Percentiles rank a stretch among this genome's conserved stretches.
phyloP scores from a whole-genome alignment of 1,139 yeast species.

The Yamadazyma atmosphaerica region DNA sequence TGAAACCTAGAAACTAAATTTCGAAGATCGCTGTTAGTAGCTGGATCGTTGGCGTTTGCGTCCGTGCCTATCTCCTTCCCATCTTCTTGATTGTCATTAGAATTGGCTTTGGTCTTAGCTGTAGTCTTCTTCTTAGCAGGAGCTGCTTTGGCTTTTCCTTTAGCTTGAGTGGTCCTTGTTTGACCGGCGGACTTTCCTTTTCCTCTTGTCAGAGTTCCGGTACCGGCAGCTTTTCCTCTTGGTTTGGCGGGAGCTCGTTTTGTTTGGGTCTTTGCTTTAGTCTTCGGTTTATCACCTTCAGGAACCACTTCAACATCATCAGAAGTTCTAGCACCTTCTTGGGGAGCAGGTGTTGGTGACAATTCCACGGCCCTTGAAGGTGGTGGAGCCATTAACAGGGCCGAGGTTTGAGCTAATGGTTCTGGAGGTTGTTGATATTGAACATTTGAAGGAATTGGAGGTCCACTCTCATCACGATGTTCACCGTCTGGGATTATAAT shows the following conservation, averaged over 20 bases:
- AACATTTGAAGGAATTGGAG: not conserved
- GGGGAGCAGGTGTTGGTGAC: not conserved
- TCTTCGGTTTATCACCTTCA: not conserved
- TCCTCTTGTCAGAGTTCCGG: not conserved
- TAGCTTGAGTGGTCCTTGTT: not conserved
- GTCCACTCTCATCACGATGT: not conserved
- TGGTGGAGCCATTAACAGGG: not conserved
- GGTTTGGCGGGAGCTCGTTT: not conserved
- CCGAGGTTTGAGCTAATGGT: not conserved
- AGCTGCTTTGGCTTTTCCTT: not conserved
- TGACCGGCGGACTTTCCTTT: not conserved
- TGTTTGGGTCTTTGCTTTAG: not conserved
- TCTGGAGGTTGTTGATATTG: not conserved
- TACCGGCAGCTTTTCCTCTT: not conserved
- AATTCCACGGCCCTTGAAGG: not conserved
- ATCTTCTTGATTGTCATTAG: not conserved
- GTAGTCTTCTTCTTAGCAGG: not conserved
- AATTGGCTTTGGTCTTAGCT: not conserved
- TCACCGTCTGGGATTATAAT: not conserved
- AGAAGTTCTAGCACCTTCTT: not conserved
- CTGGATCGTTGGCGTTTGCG: not conserved
- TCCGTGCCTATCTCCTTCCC: not conserved
- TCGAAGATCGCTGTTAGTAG: conserved; percentile 1
- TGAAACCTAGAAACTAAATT: conserved; percentile 25
- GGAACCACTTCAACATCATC: not conserved